Conservation (phyloP, 2,329 filamentous ascomycete genomes). For the Paracoccidioides brasiliensis region DNA sequence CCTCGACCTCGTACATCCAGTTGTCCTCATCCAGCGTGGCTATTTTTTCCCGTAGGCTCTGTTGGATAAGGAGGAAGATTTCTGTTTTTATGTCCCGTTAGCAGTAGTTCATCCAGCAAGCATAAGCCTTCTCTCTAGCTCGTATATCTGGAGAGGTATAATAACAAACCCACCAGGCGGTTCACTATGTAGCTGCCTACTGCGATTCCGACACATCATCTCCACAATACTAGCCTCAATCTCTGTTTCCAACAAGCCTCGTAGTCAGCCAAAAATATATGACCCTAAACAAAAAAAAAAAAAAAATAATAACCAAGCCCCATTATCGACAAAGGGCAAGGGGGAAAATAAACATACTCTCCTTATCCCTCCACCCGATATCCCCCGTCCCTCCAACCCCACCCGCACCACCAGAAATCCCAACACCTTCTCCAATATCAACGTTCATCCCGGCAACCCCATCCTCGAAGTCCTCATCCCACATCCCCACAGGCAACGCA, state of each 20-base stretch:
- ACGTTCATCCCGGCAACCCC: conserved; percentile 19
- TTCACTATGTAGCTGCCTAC: conserved; percentile 44
- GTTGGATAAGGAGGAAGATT: conserved; percentile 54
- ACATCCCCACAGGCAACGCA: conserved; percentile 23
- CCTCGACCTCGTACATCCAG: conserved; percentile 79
- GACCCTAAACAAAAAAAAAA: neutral
- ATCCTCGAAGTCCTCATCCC: conserved; percentile 29
- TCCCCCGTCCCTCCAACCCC: conserved; percentile 40
- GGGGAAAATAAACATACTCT: conserved; percentile 23
- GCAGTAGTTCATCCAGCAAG: conserved; percentile 3
- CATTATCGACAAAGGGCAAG: too few relatives aligned
- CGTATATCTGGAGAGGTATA: neutral
- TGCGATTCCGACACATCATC: conserved; percentile 23
- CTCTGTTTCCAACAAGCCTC: conserved; percentile 18
- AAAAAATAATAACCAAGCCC: neutral
- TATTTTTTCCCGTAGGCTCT: conserved; percentile 60
- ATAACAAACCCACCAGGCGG: conserved; percentile 44
- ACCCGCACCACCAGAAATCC: conserved; percentile 28
- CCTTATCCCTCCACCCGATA: conserved; percentile 30
- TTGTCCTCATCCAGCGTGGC: conserved; percentile 65
- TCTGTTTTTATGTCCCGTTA: conserved; percentile 35
- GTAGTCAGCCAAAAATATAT: neutral
- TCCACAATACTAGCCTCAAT: conserved; percentile 35
- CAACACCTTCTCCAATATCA: conserved; percentile 27
- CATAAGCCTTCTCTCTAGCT: neutral